These are phyloP conservation scores for Ambrosiella xylebori DNA, from an alignment of 2,329 filamentous ascomycete species.

Conservation along the genomic window DNA sequence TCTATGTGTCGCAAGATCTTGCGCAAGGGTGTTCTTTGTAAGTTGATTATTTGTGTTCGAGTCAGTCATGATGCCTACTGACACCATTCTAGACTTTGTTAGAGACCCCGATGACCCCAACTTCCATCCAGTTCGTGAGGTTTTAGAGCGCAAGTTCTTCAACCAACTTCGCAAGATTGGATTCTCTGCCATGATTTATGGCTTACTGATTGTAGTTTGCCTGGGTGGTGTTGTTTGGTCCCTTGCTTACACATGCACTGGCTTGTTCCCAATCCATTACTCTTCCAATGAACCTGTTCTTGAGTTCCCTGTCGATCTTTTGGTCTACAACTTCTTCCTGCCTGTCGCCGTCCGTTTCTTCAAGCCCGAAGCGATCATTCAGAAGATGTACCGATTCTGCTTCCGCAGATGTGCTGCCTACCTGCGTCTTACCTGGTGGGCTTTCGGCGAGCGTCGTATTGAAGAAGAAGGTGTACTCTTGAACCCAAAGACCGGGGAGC, in stretches of 20 bases:
- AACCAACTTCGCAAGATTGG: slow-evolving; percentile 92
- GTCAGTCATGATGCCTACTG: slow-evolving; percentile 18
- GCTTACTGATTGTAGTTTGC: slow-evolving; percentile 78
- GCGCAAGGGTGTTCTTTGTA: slow-evolving; percentile 81
- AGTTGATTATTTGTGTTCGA: slow-evolving; percentile 21
- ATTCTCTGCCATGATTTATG: slow-evolving; percentile 91
- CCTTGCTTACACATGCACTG: slow-evolving; percentile 48
- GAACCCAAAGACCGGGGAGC: slow-evolving; percentile 24
- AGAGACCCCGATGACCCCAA: slow-evolving; percentile 95
- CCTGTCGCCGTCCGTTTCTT: slow-evolving; percentile 71
- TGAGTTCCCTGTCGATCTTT: slow-evolving; percentile 82
- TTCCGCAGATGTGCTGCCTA: slow-evolving; percentile 69
- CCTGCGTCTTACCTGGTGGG: slow-evolving; percentile 74
- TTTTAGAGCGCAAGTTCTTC: slow-evolving; percentile 78
- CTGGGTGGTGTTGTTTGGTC: slow-evolving; percentile 92
- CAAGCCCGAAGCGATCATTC: slow-evolving; percentile 68
- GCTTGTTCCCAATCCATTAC: slow-evolving; percentile 80
- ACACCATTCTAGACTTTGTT: slow-evolving; percentile 56
- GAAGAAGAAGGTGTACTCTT: slow-evolving; percentile 64
- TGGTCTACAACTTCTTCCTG: slow-evolving; percentile 96
- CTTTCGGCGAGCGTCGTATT: slow-evolving; percentile 65
- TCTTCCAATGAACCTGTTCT: slow-evolving; percentile 80
- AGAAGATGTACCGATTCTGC: slow-evolving; percentile 89
- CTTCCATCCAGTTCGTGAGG: slow-evolving; percentile 92
- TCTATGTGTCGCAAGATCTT: slow-evolving; percentile 98